These are phyloP conservation scores for Myrmaecium sp. DNA, from an alignment of 2,329 filamentous ascomycete species.

Conservation along the genomic window DNA sequence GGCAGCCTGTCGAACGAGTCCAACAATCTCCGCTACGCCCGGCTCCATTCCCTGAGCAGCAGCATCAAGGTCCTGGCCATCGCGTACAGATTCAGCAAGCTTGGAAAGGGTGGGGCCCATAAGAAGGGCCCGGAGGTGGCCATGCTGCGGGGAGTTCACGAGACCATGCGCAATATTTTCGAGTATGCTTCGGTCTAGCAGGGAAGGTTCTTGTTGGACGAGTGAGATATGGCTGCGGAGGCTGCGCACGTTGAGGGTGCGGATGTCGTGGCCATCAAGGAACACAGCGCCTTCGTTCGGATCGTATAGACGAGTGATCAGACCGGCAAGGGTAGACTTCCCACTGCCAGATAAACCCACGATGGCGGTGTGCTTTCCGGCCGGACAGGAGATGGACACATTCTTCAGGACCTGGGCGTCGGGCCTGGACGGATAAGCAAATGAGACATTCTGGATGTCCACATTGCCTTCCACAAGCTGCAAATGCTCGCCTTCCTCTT, in stretches of 20 bases:
- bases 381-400: conserved; percentile 19
- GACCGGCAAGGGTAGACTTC: conserved; percentile 23
- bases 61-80: conserved; percentile 31
- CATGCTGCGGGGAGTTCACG: conserved; percentile 23
- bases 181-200: conserved; percentile 34
- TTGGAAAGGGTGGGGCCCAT: conserved; percentile 32
- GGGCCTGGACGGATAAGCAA: conserved; percentile 25
- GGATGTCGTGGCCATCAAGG: conserved; percentile 23
- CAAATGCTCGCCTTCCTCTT: conserved; percentile 19
- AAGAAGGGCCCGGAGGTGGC: conserved; percentile 28
- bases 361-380: conserved; percentile 23
- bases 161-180: conserved; percentile 38
- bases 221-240: conserved; percentile 21
- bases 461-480: conserved; percentile 15
- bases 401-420: conserved; percentile 21
- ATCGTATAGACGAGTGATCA: conserved; percentile 24
- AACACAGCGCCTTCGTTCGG: conserved; percentile 14
- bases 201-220: conserved; percentile 35
- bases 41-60: conserved; percentile 28
- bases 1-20: conserved; percentile 32
- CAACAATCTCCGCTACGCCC: conserved; percentile 34
- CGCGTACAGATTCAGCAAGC: conserved; percentile 34
- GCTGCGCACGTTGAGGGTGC: conserved; percentile 18
- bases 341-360: conserved; percentile 20
- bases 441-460: conserved; percentile 22